Evolutionary conservation across 2,329 filamentous ascomycete species (phyloP).

Genomic region (Neonectria hederae): DNA sequence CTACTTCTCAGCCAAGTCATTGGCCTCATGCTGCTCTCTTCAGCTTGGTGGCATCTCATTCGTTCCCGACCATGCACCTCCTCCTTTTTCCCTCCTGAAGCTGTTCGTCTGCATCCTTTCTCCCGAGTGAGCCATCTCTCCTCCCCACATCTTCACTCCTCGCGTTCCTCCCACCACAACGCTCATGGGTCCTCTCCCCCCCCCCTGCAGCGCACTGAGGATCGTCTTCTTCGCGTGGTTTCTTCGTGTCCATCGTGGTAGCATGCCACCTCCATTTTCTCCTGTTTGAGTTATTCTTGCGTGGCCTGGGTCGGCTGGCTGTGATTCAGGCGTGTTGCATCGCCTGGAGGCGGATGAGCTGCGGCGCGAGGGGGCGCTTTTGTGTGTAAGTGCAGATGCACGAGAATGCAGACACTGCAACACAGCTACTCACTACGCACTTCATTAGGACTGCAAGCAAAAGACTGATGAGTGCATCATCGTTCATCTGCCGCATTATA

Average conservation of each 20-base stretch:
- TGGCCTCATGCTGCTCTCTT: neutral
- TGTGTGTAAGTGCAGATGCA: neutral
- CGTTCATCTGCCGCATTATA: neutral
- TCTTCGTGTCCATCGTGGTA: neutral
- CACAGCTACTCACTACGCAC: neutral
- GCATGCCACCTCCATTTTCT: neutral
- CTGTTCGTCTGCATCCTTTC: neutral
- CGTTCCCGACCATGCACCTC: neutral
- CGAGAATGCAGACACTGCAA: neutral
- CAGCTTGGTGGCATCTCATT: neutral
- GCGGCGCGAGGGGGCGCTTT: neutral
- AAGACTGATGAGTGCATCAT: neutral
- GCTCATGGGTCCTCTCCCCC: neutral
- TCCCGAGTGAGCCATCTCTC: neutral
- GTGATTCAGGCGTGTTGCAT: conserved; percentile 6
- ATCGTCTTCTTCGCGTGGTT: too few species aligned
- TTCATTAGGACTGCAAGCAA: neutral
- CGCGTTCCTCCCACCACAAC: neutral
- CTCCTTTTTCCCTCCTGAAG: neutral
- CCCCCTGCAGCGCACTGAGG: neutral
- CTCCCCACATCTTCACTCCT: neutral
- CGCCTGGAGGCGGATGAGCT: neutral
- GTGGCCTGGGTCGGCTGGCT: neutral
- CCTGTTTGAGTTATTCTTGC: neutral
- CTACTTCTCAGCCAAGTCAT: neutral